Percentiles rank a stretch among this genome's conserved stretches.
These are phyloP conservation scores for Fusarium tjaetaba DNA, from an alignment of 2,329 filamentous ascomycete species.

Conservation along the genomic window DNA sequence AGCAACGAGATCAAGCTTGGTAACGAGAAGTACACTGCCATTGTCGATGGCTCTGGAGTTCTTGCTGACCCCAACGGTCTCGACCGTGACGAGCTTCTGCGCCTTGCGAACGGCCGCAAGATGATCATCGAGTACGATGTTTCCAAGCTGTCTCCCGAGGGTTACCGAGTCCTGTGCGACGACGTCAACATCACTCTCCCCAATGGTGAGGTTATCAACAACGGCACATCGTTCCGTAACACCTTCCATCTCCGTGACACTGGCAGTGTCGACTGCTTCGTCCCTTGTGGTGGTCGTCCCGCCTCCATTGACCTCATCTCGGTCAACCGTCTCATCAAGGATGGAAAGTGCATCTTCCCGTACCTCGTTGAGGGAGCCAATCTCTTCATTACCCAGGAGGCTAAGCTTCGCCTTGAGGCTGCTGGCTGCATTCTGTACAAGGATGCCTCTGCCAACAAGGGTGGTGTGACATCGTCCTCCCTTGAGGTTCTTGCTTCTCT, in stretches of 20 bases:
- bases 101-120: conserved; percentile 83
- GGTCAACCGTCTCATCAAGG: conserved; percentile 86
- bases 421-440: conserved; percentile 97
- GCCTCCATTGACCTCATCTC: conserved; percentile 95
- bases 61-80: conserved; percentile 92
- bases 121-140: conserved; percentile 92
- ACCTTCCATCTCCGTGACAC: conserved; percentile 90
- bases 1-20: conserved; percentile 97
- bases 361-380: conserved; percentile 99
- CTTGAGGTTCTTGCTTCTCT: conserved; percentile 94
- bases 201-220: conserved; percentile 84
- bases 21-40: conserved; percentile 93
- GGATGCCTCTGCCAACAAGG: conserved; percentile 98
- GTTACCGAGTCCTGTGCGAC: conserved; percentile 92
- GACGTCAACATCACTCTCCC: conserved; percentile 91
- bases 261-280: conserved; percentile 85
- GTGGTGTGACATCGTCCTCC: conserved; percentile 96
- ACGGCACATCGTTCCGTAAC: conserved; percentile 96
- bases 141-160: conserved; percentile 84
- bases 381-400: conserved; percentile 98
- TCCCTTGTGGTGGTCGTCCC: conserved; percentile 94
- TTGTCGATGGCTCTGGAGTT: conserved; percentile 97
- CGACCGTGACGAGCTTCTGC: conserved; percentile 82
- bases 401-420: conserved; percentile 92
- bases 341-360: conserved; percentile 87